Base-by-base conservation (phyloP, 2,329 filamentous ascomycete genomes). In the Domatiomyces globalis region DNA sequence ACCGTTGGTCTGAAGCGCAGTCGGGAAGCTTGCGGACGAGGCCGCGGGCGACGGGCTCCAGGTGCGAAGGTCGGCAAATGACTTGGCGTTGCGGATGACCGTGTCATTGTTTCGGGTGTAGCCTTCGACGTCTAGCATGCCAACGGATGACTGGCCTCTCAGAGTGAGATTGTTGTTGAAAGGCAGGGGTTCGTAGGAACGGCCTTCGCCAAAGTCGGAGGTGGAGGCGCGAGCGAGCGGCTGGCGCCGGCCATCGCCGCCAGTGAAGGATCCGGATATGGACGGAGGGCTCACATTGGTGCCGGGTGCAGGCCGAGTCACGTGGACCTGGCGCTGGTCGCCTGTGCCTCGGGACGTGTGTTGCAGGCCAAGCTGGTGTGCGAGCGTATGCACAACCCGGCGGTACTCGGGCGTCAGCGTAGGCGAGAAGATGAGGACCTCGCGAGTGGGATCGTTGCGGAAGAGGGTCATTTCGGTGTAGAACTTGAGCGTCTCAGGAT, bases 151-250 rank as follows among this genome's bases (percentile, higher is more conserved):
- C 57, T 90, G 81, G 19, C 85, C 83, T 53, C 71, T 70, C 36
- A 95, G 77, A 1, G 84, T 79, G 45, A 42, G 43, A 33, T 51
- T 48, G 42, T 52, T 56, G 42, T 58, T 58, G 58, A 88, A 90
- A 58, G 84, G 84, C 58, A 78, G 81, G 47, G 75, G 75, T 18
- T 81, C 82, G 19, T 84, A 83, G 55, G 84, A 84, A 50, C 85
- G 78, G 49, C 85, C 80, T 56, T 88, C 84, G 58, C 86, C 88
- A 67, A 96, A 96, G 67, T 96, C 92, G 59, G 94, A 95, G 1
- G 92, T 96, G n/a, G 92, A 92, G 15, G 92, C 89, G 56, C 92
- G 84, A 71, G 88, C 95, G 36, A 98, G 73, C 4, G 84, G 85
- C 54, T 90, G 85, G 59, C 90, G 83, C 60, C 87, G 83, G 51